Evolutionary conservation across 2,329 filamentous ascomycete species (phyloP), one percentile per base, ranked within the genome.

Genomic region (Colletotrichum trifolii): DNA sequence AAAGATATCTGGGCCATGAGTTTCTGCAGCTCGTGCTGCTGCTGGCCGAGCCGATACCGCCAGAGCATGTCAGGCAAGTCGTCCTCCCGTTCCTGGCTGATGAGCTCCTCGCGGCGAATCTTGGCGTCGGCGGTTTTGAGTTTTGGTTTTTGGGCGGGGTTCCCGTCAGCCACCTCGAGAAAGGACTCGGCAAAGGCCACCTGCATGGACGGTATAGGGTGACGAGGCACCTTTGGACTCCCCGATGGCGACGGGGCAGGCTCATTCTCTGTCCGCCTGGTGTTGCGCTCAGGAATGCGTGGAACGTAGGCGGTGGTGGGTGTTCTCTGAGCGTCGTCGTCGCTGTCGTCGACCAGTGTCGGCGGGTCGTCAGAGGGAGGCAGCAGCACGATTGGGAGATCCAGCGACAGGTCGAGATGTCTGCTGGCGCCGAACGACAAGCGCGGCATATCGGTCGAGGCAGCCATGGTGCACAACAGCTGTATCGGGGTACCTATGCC

Each of bases 1-100:
- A 98, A 98, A 2, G 93, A 91, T 70, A 98, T 94, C 77, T 98
- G 95, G 13, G 95, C 90, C 74, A 96, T 87, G 53, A 97, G 87
- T 79, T 97, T 97, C 82, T 91, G 90, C 65, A 98, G 82, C 68
- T 96, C 93, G 74, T 98, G 96, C 73, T 93, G 91, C 72, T 88
- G 87, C 74, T 96, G 92, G 47, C 88, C 89, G 0, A 89, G 85
- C 57, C 89, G 88, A 75, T 91, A 89, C 63, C 90, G 88, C 93
- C 94, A 97, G 74, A 87, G 79, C 53, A 89, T 86, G 56, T 88
- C 89, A 74, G 92, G 91, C 11, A 93, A 86, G 12, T 89, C 86
- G 63, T 92, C 91, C 65, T 89, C 89, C 64, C 89, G 85, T 42
- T 85, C 83, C 68, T 88, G 87, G 66, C 91, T 89, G 47, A 96